phyloP scores from a whole-genome alignment of 2,329 filamentous ascomycete genomes.

The Ophiostoma piceae region DNA sequence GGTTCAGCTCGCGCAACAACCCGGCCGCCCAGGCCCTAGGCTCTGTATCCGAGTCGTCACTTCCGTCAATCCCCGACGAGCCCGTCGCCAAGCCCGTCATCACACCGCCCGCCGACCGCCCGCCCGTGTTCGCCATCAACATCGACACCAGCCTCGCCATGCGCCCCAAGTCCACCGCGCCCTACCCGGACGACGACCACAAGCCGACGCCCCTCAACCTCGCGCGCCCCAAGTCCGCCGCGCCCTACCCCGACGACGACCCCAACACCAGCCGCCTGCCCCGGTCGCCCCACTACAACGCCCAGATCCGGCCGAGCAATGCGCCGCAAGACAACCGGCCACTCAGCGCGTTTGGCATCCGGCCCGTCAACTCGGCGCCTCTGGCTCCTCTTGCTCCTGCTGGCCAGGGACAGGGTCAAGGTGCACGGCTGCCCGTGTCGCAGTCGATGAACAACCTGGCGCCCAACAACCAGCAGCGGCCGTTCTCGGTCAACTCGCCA shows the following conservation, averaged over 20 bases:
- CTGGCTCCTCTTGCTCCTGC: neutral
- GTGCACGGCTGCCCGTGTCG: constrained; percentile 36
- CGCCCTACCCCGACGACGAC: constrained; percentile 53
- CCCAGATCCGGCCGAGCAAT: constrained; percentile 46
- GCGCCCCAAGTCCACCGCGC: constrained; percentile 54
- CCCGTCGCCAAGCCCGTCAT: neutral
- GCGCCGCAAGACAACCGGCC: constrained; percentile 44
- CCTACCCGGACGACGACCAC: constrained; percentile 65
- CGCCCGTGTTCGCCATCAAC: constrained; percentile 50
- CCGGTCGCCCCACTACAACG: constrained; percentile 41
- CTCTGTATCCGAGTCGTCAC: constrained; percentile 43
- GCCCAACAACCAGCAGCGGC: constrained; percentile 32
- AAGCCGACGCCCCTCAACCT: constrained; percentile 47
- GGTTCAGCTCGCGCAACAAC: constrained; percentile 43
- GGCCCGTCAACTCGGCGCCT: constrained; percentile 37
- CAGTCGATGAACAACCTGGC: constrained; percentile 44
- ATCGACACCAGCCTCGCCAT: constrained; percentile 38
- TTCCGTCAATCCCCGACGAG: constrained; percentile 31
- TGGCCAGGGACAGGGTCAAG: constrained; percentile 21
- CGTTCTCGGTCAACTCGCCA: constrained; percentile 30
- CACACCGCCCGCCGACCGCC: constrained; percentile 36
- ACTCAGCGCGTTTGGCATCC: constrained; percentile 51
- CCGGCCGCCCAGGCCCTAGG: constrained; percentile 41
- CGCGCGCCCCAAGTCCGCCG: constrained; percentile 42
- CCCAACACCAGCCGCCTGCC: constrained; percentile 32